A percentile compares a stretch with the other conserved stretches of the same genome.
phyloP scores from a whole-genome alignment of 176 grass and related monocot genomes.

The Alloteropsis semialata region DNA sequence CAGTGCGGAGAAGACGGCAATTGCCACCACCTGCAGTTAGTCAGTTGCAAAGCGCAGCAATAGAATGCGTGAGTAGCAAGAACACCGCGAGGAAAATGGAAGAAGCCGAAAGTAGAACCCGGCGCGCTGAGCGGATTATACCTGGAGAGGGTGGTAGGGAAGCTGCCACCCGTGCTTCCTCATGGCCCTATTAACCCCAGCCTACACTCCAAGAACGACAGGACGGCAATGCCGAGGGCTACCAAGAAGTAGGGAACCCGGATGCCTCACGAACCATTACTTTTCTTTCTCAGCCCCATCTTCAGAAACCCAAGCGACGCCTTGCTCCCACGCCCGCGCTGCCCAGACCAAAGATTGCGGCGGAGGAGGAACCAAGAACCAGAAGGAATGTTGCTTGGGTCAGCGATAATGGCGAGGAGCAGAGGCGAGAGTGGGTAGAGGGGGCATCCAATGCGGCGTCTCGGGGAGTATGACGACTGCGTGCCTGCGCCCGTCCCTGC shows the following conservation, averaged over 20 bases:
- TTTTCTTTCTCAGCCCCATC: constrained; percentile 3
- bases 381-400: neutral
- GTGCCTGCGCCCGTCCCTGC: constrained; percentile 8
- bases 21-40: constrained; percentile 74
- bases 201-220: neutral
- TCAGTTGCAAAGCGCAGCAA: neutral
- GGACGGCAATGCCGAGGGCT: neutral
- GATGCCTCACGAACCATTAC: constrained; percentile 3
- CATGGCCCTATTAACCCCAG: constrained; percentile 40
- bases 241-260: neutral
- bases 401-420: constrained; percentile 7
- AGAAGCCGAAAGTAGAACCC: neutral
- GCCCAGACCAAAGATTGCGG: neutral
- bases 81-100: neutral
- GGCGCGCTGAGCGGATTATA: neutral
- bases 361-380: constrained; percentile 25
- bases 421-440: neutral
- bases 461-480: constrained; percentile 29
- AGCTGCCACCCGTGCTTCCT: constrained; percentile 99
- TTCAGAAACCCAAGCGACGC: neutral
- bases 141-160: constrained; percentile 96
- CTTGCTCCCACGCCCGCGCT: neutral
- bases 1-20: constrained; percentile 87
- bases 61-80: neutral
- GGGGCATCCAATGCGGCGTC: constrained; percentile 46